Evolutionary conservation across 441 rosid species (phyloP).

Genomic region (Adansonia rubrostipa): DNA sequence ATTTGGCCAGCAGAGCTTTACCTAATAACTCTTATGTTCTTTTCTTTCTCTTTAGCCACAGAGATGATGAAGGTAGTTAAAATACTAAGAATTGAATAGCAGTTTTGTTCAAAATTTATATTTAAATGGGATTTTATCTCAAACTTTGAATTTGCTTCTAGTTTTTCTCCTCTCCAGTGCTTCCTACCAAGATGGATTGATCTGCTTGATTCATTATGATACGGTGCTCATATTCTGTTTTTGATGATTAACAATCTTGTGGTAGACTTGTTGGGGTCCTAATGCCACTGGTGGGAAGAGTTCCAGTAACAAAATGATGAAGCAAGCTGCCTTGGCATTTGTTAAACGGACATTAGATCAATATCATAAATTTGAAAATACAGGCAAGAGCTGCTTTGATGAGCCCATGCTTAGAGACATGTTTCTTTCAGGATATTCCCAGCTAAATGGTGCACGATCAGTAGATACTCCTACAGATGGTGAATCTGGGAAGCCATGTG

Average conservation of each 20-base stretch:
- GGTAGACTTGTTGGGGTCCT: constrained; percentile 71
- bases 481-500: constrained; percentile 52
- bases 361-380: constrained; percentile 76
- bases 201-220: constrained; percentile 17
- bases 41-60: constrained; percentile 14
- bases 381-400: constrained; percentile 85
- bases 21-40: neutral
- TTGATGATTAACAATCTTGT: constrained; percentile 30
- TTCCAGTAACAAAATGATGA: constrained; percentile 78
- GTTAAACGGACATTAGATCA: constrained; percentile 73
- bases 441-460: constrained; percentile 38
- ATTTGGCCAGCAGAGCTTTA: constrained; percentile 5
- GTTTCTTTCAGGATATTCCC: constrained; percentile 55
- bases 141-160: neutral
- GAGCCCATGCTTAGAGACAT: constrained; percentile 72
- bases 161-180: neutral
- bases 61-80: neutral
- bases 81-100: neutral
- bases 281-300: constrained; percentile 71
- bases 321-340: constrained; percentile 83
- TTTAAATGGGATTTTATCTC: constrained; percentile 11
- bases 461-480: constrained; percentile 46
- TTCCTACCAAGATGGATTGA: neutral
- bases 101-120: neutral
- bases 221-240: constrained; percentile 9